These are phyloP conservation scores for Catharanthus roseus DNA, from an alignment of 257 asterid species.

Conservation along the genomic window DNA sequence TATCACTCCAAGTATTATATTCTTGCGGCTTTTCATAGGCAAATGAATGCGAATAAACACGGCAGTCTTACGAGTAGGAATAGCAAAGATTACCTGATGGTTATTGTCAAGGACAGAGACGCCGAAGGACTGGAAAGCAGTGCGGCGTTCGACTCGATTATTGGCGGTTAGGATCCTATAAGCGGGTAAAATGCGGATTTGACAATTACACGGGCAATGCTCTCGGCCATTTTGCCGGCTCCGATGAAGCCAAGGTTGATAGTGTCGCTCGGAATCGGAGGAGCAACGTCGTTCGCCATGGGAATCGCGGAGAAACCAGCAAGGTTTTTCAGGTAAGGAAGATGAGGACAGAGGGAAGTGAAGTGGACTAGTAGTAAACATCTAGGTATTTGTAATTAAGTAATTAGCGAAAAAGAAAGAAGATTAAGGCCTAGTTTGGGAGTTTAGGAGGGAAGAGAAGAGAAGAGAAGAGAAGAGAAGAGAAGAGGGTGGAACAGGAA, in stretches of 20 bases:
- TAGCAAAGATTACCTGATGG: conserved; percentile 40
- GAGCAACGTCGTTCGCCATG: conserved; percentile 34
- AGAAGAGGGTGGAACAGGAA: too few relatives aligned
- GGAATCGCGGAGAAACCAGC: neutral
- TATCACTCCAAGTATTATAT: too few relatives aligned
- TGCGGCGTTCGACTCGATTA: conserved; percentile 49
- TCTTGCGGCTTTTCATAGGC: neutral
- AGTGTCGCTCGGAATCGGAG: conserved; percentile 51
- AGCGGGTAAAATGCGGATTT: conserved; percentile 69
- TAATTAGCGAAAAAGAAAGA: too few relatives aligned
- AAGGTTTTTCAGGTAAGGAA: neutral
- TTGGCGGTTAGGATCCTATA: conserved; percentile 73
- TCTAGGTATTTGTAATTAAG: neutral
- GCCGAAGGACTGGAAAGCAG: conserved; percentile 78
- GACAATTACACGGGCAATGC: conserved; percentile 86
- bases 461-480: too few relatives aligned
- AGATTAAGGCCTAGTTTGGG: too few relatives aligned
- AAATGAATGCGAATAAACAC: neutral
- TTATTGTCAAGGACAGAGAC: conserved; percentile 57
- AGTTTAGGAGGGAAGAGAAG: too few relatives aligned
- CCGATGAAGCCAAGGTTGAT: conserved; percentile 84
- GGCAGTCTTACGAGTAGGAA: neutral
- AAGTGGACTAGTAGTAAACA: neutral
- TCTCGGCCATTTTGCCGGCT: conserved; percentile 96
- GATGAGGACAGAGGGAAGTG: too few relatives aligned